These are phyloP conservation scores for Sphaerosporella brunnea DNA, from an alignment of 495 filamentous ascomycete genomes.

Conservation along the genomic window DNA sequence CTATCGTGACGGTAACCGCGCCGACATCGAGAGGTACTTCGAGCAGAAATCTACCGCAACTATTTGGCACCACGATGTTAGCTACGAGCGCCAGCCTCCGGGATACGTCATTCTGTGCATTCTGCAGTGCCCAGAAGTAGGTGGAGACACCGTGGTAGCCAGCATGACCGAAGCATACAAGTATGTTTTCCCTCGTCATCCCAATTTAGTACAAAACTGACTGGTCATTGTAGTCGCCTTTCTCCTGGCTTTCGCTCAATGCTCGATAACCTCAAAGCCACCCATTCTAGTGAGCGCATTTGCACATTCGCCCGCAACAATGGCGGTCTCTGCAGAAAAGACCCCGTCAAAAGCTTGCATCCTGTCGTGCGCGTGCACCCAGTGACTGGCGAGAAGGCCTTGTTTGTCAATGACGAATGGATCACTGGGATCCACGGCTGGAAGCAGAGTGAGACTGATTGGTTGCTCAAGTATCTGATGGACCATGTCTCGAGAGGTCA, in stretches of 20 bases:
- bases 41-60: slow-evolving; percentile 38
- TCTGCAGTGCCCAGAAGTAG: slow-evolving; percentile 48
- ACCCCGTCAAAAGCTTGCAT: slow-evolving; percentile 53
- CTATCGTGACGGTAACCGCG: slow-evolving; percentile 39
- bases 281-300: slow-evolving; percentile 60
- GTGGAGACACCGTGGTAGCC: slow-evolving; percentile 64
- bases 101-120: slow-evolving; percentile 70
- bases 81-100: slow-evolving; percentile 68
- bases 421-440: slow-evolving; percentile 43
- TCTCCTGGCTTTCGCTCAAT: slow-evolving; percentile 51
- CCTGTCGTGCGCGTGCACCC: slow-evolving; percentile 69
- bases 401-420: slow-evolving; percentile 74
- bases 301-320: slow-evolving; percentile 37
- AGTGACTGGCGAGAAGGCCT: slow-evolving; percentile 65
- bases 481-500: slow-evolving; percentile 65
- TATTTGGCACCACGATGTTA: slow-evolving; percentile 53
- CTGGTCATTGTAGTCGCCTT: slow-evolving; percentile 25
- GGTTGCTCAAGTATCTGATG: slow-evolving; percentile 72
- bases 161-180: slow-evolving; percentile 60
- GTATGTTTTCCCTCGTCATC: neutral
- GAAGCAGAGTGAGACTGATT: slow-evolving; percentile 62
- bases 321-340: slow-evolving; percentile 47
- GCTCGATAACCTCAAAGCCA: slow-evolving; percentile 57
- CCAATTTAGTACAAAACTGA: neutral
- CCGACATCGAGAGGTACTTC: slow-evolving; percentile 38